Conservation (phyloP, 108 stramenopile genomes). For the Pelagomonas calceolata region DNA sequence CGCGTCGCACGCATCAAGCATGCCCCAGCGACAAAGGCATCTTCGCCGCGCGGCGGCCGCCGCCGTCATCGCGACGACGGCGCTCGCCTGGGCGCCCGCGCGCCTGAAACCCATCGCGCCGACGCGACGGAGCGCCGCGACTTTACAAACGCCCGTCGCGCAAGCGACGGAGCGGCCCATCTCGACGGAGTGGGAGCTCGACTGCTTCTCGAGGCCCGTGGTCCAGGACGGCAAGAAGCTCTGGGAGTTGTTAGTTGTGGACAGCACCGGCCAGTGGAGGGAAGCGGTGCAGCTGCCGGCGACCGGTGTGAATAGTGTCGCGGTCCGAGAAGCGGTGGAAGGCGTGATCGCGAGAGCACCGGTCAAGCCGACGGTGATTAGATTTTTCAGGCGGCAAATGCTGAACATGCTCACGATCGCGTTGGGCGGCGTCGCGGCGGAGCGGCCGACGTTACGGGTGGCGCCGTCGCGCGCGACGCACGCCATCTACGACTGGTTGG, state of each 20-base stretch:
- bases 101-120: too few relatives aligned
- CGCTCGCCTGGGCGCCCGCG: too few relatives aligned
- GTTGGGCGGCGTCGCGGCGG: conserved; percentile 53
- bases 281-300: conserved; percentile 15
- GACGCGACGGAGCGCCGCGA: too few relatives aligned
- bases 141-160: too few relatives aligned
- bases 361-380: background rate
- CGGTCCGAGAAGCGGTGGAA: background rate
- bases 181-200: conserved; percentile 71
- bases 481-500: conserved; percentile 76
- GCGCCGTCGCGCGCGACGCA: conserved; percentile 74
- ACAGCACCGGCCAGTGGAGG: conserved; percentile 54
- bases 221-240: conserved; percentile 72
- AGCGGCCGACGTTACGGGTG: background rate
- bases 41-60: too few relatives aligned
- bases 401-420: background rate
- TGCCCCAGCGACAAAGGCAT: too few relatives aligned
- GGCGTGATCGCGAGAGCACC: background rate
- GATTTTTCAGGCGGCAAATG: background rate
- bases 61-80: too few relatives aligned
- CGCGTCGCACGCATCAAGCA: too few relatives aligned
- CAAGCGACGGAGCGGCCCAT: background rate
- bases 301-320: background rate
- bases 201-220: conserved; percentile 84
- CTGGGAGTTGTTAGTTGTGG: conserved; percentile 87